Conservation (phyloP, 495 filamentous ascomycete genomes). For the Podospora bellae-mahoneyi region DNA sequence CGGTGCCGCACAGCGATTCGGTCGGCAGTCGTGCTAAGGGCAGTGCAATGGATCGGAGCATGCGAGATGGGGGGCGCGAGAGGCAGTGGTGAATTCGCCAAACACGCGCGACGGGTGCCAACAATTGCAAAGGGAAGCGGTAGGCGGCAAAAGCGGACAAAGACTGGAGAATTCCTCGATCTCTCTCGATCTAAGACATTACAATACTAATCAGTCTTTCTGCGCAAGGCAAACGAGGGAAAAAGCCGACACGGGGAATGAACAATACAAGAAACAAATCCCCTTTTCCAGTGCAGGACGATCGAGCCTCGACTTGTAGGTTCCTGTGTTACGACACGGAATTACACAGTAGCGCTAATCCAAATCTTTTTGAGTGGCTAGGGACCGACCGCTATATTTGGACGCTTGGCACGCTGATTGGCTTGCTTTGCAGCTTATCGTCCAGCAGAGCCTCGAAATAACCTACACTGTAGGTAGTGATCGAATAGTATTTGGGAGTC, state of each 20-base stretch:
- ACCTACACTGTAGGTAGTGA: no score
- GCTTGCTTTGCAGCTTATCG: neutral
- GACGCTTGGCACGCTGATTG: slow-evolving; percentile 9
- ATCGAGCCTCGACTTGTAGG: neutral
- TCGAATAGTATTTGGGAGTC: no score
- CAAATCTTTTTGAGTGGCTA: slow-evolving; percentile 12
- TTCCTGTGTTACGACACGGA: slow-evolving; percentile 10
- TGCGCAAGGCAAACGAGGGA: slow-evolving; percentile 7
- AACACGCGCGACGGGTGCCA: neutral
- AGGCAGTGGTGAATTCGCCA: neutral
- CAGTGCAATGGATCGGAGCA: neutral
- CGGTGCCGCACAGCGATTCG: neutral
- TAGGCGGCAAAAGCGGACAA: slow-evolving; percentile 11
- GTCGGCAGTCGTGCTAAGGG: neutral
- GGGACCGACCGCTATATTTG: slow-evolving; percentile 11
- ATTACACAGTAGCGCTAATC: slow-evolving; percentile 14
- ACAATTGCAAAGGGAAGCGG: slow-evolving; percentile 6
- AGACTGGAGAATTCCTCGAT: slow-evolving; percentile 7
- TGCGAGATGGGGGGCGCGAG: neutral
- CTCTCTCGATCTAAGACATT: slow-evolving; percentile 15
- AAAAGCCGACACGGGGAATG: neutral
- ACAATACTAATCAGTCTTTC: slow-evolving; percentile 8
- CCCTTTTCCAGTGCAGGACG: slow-evolving; percentile 1
- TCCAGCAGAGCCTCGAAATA: no score
- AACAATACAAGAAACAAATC: neutral